Base-by-base conservation (phyloP, 495 filamentous ascomycete genomes). In the Pyrenula massariospora region DNA sequence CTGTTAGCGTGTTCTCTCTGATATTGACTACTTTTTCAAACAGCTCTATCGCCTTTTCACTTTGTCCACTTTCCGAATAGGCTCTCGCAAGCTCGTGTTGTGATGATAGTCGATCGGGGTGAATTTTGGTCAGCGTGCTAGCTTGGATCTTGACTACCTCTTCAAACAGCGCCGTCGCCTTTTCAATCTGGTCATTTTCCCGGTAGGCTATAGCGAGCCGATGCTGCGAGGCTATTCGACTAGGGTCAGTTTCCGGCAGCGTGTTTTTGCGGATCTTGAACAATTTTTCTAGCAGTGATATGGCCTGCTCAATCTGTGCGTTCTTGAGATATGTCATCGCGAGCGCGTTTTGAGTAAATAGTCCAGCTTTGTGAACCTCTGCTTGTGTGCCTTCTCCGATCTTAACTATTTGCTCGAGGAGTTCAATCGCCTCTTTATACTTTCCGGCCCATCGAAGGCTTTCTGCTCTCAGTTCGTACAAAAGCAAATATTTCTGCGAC, bases 231-330 rank as follows among this genome's bases (percentile, higher is more conserved):
- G 48, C 23, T 20, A 73, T 63, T 55, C 64, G 63, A 52, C 48
- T 15, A 12, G 57, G 57, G 58, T 71, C 54, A 10, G 66, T 60
- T 57, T 66, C 58, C 22, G 48, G 31, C 19, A 64, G 58, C 12
- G 53, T 50, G 36, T 52, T 22, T 56, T 63, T 19, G 56, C 56
- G 2, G 21, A 73, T 60, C 12, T 53, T 57, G 11, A 73, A 66
- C n/a, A 72, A 68, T 22, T 66, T 61, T 59, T 76, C 63, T 12
- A 74, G 59, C 50, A 58, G 60, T 56, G 59, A 20, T 25, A 58
- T 42, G 54, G 48, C 54, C 52, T 66, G 36, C 48, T 67, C 55
- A 12, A 62, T 60, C 47, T 62, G 67, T 53, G 62, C 59, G 50
- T 66, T 54, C 51, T 25, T 54, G 10, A 11, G 21, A 59, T 71